Base-by-base conservation (phyloP, 2,329 filamentous ascomycete species). In the Hortaea werneckii region DNA sequence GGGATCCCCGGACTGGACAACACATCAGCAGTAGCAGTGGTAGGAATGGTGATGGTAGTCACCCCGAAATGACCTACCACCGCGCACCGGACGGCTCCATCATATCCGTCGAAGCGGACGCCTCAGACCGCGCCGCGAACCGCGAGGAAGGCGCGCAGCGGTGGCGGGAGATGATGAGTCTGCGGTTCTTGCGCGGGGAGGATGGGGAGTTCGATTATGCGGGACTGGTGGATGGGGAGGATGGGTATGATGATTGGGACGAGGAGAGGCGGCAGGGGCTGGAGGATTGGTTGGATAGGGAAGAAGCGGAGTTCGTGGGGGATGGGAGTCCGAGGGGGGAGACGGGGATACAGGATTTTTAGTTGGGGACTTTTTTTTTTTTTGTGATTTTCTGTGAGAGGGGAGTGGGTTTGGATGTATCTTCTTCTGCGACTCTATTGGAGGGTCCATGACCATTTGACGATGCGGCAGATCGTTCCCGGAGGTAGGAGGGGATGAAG, bases 121-220 rank as follows among this genome's bases (percentile, higher is more conserved):
- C 54, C 12, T 56, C 58, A 34, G 67, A 80, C 46, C 69, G 73
- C 28, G 74, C 76, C 3, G 63, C 65, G 57, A 80, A 63, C 29
- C 82, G 79, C 58, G 79, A 82, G 44, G 82, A 87, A 40, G 88
- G 82, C 0, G 68, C 71, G 42, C 71, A 74, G 50, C 74, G 79
- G 48, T 95, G 88, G 88, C 68, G 70, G 32, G 78, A 78, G 47
- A 85, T 83, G 56, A 79, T 94, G 69, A 76, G 78, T 30, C 71
- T 82, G 55, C 75, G 87, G 32, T 95, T 95, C 57, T 65, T 95
- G 29, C 68, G 74, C 13, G 88, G 88, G 0, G 74, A 75, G 5
- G 88, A 94, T 58, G 72, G 75, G 1, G 87, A 94, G 41, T 90
- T 94, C 56, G 82, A 90, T 50, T 95, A 94, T 60, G 63, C 57